Conservation (phyloP, 768 basidiomycete genomes). For the Suillus placidus region DNA sequence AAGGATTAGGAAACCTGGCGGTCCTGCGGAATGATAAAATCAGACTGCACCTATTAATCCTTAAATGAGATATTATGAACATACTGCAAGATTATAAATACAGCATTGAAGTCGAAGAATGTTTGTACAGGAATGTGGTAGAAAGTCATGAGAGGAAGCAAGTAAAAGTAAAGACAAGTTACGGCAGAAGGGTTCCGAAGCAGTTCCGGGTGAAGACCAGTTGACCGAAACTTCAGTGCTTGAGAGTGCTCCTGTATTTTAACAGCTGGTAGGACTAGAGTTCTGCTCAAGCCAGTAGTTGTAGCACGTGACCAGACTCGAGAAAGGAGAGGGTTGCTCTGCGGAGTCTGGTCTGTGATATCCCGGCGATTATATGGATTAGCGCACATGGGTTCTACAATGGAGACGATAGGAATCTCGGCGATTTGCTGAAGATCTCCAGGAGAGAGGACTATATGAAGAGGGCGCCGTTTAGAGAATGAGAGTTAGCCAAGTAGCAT, state of each 20-base stretch:
- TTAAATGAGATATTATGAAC: constrained; percentile 40
- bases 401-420: constrained; percentile 63
- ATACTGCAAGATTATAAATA: constrained; percentile 82
- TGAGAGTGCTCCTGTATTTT: constrained; percentile 38
- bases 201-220: constrained; percentile 67
- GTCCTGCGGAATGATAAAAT: constrained; percentile 48
- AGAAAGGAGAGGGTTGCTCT: constrained; percentile 42
- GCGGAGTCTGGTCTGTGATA: constrained; percentile 53
- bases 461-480: constrained; percentile 1
- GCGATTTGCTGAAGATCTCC: constrained; percentile 57
- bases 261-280: constrained; percentile 44
- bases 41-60: neutral
- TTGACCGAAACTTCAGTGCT: constrained; percentile 66
- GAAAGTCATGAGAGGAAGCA: constrained; percentile 72
- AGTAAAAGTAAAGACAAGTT: constrained; percentile 64
- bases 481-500: neutral
- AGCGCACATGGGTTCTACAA: constrained; percentile 33
- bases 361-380: constrained; percentile 41
- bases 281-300: constrained; percentile 45
- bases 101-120: constrained; percentile 88
- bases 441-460: constrained; percentile 53
- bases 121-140: constrained; percentile 76
- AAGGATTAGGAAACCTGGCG: constrained; percentile 72
- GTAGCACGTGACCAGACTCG: constrained; percentile 64
- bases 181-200: constrained; percentile 59